Conservation (phyloP, 2,329 filamentous ascomycete genomes). For the Fusarium piperis region DNA sequence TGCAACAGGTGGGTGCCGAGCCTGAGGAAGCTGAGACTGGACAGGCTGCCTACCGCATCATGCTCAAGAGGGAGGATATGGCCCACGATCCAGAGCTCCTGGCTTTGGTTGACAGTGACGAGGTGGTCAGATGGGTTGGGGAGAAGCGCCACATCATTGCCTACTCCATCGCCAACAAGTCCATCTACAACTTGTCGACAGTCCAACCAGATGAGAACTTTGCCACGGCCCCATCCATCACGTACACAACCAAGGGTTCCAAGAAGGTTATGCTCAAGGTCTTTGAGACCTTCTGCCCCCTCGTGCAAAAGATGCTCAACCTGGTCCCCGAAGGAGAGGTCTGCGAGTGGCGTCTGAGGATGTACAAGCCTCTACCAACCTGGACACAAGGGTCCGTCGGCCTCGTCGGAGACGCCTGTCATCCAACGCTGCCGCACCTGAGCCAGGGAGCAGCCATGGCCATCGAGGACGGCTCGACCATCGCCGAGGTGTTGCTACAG, state of each 20-base stretch:
- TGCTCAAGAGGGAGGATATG: conserved; percentile 67
- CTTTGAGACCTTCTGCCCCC: conserved; percentile 69
- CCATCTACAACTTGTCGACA: conserved; percentile 73
- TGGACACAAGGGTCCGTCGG: conserved; percentile 67
- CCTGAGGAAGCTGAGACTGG: conserved; percentile 59
- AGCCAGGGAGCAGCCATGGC: conserved; percentile 75
- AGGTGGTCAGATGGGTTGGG: conserved; percentile 72
- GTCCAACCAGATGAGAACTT: conserved; percentile 70
- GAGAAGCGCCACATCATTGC: conserved; percentile 73
- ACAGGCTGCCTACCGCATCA: conserved; percentile 64
- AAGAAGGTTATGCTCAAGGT: conserved; percentile 69
- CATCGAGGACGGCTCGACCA: conserved; percentile 69
- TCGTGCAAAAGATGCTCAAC: conserved; percentile 68
- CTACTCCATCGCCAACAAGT: conserved; percentile 70
- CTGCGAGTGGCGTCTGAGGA: conserved; percentile 72
- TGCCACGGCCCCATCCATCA: conserved; percentile 56
- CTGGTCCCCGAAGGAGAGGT: conserved; percentile 72
- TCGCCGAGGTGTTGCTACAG: conserved; percentile 35
- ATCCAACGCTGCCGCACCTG: conserved; percentile 74
- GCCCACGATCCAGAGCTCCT: conserved; percentile 72
- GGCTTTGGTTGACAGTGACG: conserved; percentile 64
- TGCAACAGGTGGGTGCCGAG: conserved; percentile 60
- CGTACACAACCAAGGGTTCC: conserved; percentile 70
- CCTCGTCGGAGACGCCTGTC: conserved; percentile 72
- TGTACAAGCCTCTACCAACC: conserved; percentile 68